These are phyloP conservation scores for Coccomyxa sp. DNA, from an alignment of 139 green algal genomes.

Conservation along the genomic window DNA sequence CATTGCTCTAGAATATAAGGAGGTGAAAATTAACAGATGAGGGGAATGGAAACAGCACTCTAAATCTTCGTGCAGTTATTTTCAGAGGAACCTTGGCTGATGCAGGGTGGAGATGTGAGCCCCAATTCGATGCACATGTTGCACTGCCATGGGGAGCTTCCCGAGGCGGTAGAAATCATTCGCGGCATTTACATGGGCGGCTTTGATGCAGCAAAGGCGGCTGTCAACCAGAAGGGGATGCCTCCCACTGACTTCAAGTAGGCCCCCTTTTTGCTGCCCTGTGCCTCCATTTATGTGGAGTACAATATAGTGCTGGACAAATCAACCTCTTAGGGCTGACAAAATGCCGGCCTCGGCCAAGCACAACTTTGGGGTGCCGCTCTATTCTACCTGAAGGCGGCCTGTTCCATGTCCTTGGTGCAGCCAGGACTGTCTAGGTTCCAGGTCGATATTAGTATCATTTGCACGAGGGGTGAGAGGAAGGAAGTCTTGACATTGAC, in stretches of 20 bases:
- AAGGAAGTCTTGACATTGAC: background rate
- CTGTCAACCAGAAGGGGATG: background rate
- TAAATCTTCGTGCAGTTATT: no score
- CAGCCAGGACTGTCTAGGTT: background rate
- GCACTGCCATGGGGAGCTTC: conserved; percentile 48
- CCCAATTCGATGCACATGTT: conserved; percentile 53
- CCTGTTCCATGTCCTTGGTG: background rate
- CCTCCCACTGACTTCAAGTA: background rate
- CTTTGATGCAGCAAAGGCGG: conserved; percentile 12
- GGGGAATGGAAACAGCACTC: no score
- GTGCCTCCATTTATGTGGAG: background rate
- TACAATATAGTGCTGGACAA: background rate
- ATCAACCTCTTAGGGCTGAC: background rate
- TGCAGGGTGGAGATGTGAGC: conserved; percentile 71
- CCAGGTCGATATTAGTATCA: background rate
- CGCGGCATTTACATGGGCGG: conserved; percentile 54
- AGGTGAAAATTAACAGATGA: no score
- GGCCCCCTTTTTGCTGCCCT: no score
- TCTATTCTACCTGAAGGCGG: background rate
- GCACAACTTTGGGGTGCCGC: background rate
- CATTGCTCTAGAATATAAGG: no score
- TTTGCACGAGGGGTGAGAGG: background rate
- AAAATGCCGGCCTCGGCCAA: background rate
- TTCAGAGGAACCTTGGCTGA: no score
- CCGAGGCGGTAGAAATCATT: conserved; percentile 32